Conservation (phyloP, 2,329 filamentous ascomycete genomes). For the Xylaria digitata region DNA sequence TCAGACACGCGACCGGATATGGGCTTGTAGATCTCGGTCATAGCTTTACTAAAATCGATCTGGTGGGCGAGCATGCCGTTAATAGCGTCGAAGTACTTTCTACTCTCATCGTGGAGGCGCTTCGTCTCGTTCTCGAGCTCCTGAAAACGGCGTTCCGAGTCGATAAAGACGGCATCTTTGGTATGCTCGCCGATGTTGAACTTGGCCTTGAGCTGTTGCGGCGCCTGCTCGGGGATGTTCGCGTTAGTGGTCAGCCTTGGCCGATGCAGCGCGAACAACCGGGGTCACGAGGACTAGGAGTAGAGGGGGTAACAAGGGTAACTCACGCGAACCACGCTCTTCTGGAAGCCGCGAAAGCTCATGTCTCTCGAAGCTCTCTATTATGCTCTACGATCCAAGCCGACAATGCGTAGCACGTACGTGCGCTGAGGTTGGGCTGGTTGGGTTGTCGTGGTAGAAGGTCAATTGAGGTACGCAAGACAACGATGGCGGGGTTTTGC, state of each 20-base stretch:
- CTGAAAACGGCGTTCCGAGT: slow-evolving; percentile 92
- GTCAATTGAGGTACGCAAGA: slow-evolving; percentile 9
- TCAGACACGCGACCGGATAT: slow-evolving; percentile 97
- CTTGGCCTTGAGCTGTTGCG: slow-evolving; percentile 88
- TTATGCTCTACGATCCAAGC: slow-evolving; percentile 5
- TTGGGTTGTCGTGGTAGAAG: slow-evolving; percentile 4
- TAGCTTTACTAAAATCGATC: slow-evolving; percentile 97
- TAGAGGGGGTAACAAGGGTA: neutral
- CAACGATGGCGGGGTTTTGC: slow-evolving; percentile 28
- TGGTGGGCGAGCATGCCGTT: slow-evolving; percentile 98
- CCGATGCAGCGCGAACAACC: slow-evolving; percentile 9
- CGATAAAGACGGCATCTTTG: slow-evolving; percentile 93
- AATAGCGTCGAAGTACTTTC: slow-evolving; percentile 97
- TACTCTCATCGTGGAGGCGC: slow-evolving; percentile 91
- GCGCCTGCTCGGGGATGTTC: slow-evolving; percentile 66
- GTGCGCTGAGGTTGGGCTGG: neutral
- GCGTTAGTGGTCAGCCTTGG: slow-evolving; percentile 25
- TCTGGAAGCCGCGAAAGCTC: slow-evolving; percentile 98
- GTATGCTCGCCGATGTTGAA: slow-evolving; percentile 97
- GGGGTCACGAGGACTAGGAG: neutral
- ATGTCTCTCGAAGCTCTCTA: slow-evolving; percentile 62
- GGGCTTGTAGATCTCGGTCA: slow-evolving; percentile 96
- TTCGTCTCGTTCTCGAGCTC: slow-evolving; percentile 97
- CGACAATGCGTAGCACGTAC: slow-evolving; percentile 2
- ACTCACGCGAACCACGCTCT: slow-evolving; percentile 85